Evolutionary conservation across 1,284 basidiomycete genomes (phyloP), one percentile per base, ranked within the genome.

Genomic region (Boletellus deceptivus): DNA sequence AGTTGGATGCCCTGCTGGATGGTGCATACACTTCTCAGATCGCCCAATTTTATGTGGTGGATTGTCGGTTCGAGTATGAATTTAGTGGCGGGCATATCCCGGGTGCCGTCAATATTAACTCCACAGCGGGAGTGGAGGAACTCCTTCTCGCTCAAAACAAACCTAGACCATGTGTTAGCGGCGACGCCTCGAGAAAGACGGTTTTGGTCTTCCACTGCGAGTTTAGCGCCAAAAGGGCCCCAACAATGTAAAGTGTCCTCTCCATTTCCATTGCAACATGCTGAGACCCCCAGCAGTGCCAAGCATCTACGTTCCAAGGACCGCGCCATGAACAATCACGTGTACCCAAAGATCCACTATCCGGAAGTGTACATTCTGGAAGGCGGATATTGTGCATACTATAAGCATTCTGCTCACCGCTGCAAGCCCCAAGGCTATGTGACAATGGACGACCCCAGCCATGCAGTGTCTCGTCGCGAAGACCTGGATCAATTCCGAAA

Each of bases 41-140:
- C 55, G 75, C 78, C 37, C 76, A 82, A 42, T 95, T 78, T 68
- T 79, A 89, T 55, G 73, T 99, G 49, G 86, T 99, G 62, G 96
- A 99, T 73, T 99, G 97, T 70, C 90, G 96, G 25, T 99, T 99
- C 70, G 92, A 93, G 58, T 99, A 98, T 67, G 97, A 99, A 73
- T 98, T 89, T 69, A 78, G 82, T 44, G 96, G 96, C 11, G 97
- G 96, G 0, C 96, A 99, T 72, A 86, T 99, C 55, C 82, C 82
- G 4, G 91, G 93, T 16, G 95, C 97, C 3, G 77, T 95, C 69
- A 98, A 98, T 68, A 83, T 99, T 62, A 91, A 91, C 66, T 91
- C 86, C n/a, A 84, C 87, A 11, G 72, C 80, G 34, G 83, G 82
- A 44, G 82, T 98, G 25, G 93, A 97, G 63, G 84, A 89, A 36